Percentiles rank a stretch among this genome's conserved stretches.
Conservation (phyloP, 2,329 filamentous ascomycete species). For the Nakataea oryzae region DNA sequence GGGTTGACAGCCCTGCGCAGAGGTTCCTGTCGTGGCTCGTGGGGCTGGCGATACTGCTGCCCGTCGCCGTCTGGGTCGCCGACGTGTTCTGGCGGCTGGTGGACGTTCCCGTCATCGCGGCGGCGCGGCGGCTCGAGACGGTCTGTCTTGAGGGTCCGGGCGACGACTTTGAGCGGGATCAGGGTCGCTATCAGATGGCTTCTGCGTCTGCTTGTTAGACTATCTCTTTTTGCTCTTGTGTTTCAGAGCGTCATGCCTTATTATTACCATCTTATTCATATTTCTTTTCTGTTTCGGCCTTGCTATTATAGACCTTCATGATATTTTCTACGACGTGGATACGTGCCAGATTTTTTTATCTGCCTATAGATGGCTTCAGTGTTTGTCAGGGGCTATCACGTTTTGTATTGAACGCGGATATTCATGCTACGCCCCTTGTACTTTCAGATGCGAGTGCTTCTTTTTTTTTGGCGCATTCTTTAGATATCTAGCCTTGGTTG, state of each 20-base stretch:
- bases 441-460: too few relatives aligned
- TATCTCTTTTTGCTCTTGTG: too few relatives aligned
- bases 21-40: constrained; percentile 23
- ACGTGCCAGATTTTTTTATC: neutral
- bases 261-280: too few relatives aligned
- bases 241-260: neutral
- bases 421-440: neutral
- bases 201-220: neutral
- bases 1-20: constrained; percentile 16
- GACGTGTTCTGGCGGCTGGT: constrained; percentile 50
- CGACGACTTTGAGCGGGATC: constrained; percentile 6
- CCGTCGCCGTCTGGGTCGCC: constrained; percentile 38
- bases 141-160: constrained; percentile 12
- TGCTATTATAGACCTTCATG: neutral
- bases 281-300: too few relatives aligned
- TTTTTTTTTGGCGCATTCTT: neutral
- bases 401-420: neutral
- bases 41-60: constrained; percentile 23
- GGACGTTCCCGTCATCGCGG: constrained; percentile 29
- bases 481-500: neutral
- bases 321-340: neutral
- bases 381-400: neutral
- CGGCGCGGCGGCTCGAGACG: constrained; percentile 17
- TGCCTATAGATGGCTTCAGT: neutral
- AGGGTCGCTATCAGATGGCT: neutral